Conservation (phyloP, 257 asterid species). For the Handroanthus guayacan region DNA sequence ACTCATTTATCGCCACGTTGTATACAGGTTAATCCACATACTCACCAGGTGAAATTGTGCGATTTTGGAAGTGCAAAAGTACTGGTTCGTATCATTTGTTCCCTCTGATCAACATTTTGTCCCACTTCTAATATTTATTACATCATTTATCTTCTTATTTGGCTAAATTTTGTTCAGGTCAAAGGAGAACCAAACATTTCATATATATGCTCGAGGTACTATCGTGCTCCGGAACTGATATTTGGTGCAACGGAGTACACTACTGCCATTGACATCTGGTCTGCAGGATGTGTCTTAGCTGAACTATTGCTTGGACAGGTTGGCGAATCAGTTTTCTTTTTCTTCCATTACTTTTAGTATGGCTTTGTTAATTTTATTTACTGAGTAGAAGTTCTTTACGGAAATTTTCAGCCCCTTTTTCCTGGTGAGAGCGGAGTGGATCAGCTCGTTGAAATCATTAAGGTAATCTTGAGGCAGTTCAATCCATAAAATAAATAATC, state of each 20-base stretch:
- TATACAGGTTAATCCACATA: constrained; percentile 83
- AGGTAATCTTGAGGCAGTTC: constrained; percentile 44
- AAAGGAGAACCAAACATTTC: constrained; percentile 73
- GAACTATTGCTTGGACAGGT: constrained; percentile 68
- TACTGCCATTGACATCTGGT: constrained; percentile 71
- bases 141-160: constrained; percentile 11
- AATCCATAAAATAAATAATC: background rate
- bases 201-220: constrained; percentile 66
- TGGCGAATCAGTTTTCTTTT: constrained; percentile 29
- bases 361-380: constrained; percentile 13
- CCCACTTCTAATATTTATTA: background rate
- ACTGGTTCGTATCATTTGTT: constrained; percentile 51
- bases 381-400: constrained; percentile 23
- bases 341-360: constrained; percentile 1
- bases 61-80: constrained; percentile 98
- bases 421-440: constrained; percentile 75
- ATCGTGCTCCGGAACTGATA: constrained; percentile 69
- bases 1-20: constrained; percentile 21
- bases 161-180: constrained; percentile 44
- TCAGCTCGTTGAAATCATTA: constrained; percentile 67
- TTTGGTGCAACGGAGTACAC: constrained; percentile 70
- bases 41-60: constrained; percentile 91
- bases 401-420: constrained; percentile 57
- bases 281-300: constrained; percentile 68
- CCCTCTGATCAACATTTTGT: constrained; percentile 12